Conservation (phyloP, 2,329 filamentous ascomycete species). For the Mollisiaceae sp. region DNA sequence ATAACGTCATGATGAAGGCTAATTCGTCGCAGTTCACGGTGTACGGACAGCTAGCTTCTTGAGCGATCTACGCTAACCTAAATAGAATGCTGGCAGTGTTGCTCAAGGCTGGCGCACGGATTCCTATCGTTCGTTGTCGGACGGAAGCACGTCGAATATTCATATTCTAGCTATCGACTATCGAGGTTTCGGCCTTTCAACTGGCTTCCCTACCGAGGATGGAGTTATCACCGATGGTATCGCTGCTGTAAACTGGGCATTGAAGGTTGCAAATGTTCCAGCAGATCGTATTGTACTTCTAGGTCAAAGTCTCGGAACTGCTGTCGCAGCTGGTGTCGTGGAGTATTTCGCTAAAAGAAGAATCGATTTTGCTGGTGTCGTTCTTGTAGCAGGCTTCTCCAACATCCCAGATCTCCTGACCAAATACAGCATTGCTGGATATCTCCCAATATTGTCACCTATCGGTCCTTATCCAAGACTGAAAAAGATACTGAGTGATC, state of each 20-base stretch:
- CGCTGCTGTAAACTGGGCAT: conserved; percentile 74
- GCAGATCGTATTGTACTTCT: conserved; percentile 77
- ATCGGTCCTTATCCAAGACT: conserved; percentile 70
- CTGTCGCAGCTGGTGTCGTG: conserved; percentile 75
- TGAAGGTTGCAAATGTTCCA: conserved; percentile 67
- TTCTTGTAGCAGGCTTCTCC: conserved; percentile 82
- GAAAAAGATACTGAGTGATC: conserved; percentile 62
- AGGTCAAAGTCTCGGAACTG: conserved; percentile 89
- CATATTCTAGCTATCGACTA: conserved; percentile 93
- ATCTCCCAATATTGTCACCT: conserved; percentile 80
- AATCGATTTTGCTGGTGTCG: conserved; percentile 47
- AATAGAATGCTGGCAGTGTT: conserved; percentile 82
- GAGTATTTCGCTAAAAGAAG: conserved; percentile 63
- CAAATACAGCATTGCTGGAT: conserved; percentile 76
- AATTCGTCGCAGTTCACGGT: conserved; percentile 14
- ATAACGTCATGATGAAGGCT: conserved; percentile 10
- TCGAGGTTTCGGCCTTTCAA: conserved; percentile 83
- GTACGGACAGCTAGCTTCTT: conserved; percentile 1
- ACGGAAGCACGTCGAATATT: conserved; percentile 69
- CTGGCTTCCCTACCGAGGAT: conserved; percentile 77
- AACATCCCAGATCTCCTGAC: conserved; percentile 74
- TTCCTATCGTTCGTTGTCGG: conserved; percentile 77
- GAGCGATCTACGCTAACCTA: conserved; percentile 13
- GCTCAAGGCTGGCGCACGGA: conserved; percentile 78
- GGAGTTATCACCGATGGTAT: conserved; percentile 83